These are phyloP conservation scores for Desmodesmus armatus DNA, from an alignment of 139 green algal species.

Conservation along the genomic window DNA sequence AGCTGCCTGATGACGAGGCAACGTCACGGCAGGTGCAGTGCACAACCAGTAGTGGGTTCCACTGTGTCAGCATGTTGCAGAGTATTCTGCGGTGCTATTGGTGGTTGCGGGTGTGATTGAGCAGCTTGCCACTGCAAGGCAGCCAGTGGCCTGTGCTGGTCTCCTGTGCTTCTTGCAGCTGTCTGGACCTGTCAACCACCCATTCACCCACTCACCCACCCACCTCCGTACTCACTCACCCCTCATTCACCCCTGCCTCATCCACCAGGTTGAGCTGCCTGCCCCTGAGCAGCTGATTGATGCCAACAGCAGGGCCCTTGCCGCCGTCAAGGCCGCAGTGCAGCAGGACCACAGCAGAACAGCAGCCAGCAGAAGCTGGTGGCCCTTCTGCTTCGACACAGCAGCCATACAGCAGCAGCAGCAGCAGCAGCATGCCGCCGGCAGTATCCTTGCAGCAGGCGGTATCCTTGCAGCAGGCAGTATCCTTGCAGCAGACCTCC, in stretches of 20 bases:
- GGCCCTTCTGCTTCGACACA: constrained; percentile 6
- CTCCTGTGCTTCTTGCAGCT: no score
- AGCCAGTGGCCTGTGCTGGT: no score
- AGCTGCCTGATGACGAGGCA: constrained; percentile 1
- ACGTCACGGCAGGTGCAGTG: not conserved
- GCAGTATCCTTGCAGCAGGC: not conserved
- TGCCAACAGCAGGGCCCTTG: not conserved
- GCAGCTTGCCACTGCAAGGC: no score
- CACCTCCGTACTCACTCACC: no score
- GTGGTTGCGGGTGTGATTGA: no score
- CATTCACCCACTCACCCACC: no score
- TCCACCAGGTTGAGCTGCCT: not conserved
- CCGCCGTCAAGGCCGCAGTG: constrained; percentile 23
- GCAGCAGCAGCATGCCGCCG: not conserved
- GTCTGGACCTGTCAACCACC: no score
- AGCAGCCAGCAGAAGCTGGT: not conserved
- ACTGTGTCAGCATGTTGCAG: no score
- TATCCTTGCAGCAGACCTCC: constrained; percentile 3
- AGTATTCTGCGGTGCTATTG: no score
- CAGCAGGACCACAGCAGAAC: constrained; percentile 7
- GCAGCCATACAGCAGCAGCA: not conserved
- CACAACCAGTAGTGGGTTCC: no score
- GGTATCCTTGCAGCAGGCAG: not conserved
- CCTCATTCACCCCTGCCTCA: no score
- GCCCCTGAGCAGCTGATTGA: constrained; percentile 1